phyloP scores from a whole-genome alignment of 129 eudicot species.

The Escallonia rubra region DNA sequence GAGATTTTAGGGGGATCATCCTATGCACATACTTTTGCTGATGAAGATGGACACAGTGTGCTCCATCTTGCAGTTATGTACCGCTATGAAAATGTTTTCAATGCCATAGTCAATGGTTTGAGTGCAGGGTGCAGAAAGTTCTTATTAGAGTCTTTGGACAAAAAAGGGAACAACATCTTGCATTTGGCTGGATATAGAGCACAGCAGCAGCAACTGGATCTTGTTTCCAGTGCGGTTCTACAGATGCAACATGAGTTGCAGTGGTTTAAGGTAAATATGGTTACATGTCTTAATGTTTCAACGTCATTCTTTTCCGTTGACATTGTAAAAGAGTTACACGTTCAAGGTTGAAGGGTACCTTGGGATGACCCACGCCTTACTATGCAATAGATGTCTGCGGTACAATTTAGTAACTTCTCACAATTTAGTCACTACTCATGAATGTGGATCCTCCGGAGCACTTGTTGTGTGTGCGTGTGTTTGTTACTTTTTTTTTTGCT shows the following conservation, averaged over 20 bases:
- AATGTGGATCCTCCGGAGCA: too few relatives aligned
- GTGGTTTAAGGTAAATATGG: too few relatives aligned
- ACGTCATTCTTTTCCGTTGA: too few relatives aligned
- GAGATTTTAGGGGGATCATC: not conserved
- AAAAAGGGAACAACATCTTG: not conserved
- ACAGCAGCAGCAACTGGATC: not conserved
- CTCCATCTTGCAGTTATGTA: not conserved
- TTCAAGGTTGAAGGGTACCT: too few relatives aligned
- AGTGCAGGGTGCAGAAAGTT: not conserved
- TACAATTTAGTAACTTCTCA: too few relatives aligned
- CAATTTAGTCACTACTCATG: too few relatives aligned
- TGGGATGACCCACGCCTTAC: too few relatives aligned
- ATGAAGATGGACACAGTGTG: not conserved
- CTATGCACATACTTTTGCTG: not conserved
- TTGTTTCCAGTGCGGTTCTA: conserved; percentile 1
- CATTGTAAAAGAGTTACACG: too few relatives aligned
- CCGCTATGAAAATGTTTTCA: conserved; percentile 4
- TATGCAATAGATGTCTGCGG: too few relatives aligned
- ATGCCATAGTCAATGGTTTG: not conserved
- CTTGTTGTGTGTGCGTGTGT: too few relatives aligned
- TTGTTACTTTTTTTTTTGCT: too few relatives aligned
- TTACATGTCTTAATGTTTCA: too few relatives aligned
- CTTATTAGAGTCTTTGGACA: not conserved
- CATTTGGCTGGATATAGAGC: conserved; percentile 4
- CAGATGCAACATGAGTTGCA: not conserved